Evolutionary conservation across 163 green algal genomes (phyloP).

Genomic region (Picocystis sp.): DNA sequence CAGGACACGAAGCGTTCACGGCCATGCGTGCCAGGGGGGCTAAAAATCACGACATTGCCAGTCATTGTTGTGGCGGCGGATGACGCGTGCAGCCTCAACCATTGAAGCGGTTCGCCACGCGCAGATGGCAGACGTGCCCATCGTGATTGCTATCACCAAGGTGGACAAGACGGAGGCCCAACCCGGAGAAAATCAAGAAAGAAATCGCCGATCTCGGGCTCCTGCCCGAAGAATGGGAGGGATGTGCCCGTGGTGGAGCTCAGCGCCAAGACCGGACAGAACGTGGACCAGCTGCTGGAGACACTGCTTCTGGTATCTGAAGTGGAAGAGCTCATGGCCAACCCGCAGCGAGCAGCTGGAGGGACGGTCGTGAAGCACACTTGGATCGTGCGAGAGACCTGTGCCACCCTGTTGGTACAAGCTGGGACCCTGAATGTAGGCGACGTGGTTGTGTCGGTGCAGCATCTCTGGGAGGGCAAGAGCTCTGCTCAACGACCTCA

Average conservation of each 20-base stretch:
- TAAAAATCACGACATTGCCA: conserved; percentile 44
- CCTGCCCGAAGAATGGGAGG: conserved; percentile 91
- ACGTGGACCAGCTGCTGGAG: conserved; percentile 60
- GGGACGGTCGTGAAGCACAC: conserved; percentile 88
- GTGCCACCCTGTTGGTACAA: conserved; percentile 85
- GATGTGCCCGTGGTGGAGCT: conserved; percentile 68
- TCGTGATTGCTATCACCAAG: conserved; percentile 6
- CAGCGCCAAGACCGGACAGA: conserved; percentile 70
- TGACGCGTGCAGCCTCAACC: conserved; percentile 66
- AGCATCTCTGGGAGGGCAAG: conserved; percentile 22
- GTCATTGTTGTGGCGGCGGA: conserved; percentile 65
- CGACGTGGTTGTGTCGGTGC: conserved; percentile 58
- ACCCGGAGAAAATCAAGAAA: not conserved
- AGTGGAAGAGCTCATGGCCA: conserved; percentile 65
- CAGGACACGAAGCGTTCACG: conserved; percentile 63
- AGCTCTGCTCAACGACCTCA: conserved; percentile 35
- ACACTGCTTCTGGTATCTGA: conserved; percentile 76
- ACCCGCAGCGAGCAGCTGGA: conserved; percentile 42
- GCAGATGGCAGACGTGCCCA: not conserved
- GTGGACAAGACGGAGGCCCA: not conserved
- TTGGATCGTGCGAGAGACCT: conserved; percentile 58
- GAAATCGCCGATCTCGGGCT: conserved; percentile 67
- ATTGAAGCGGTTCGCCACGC: conserved; percentile 4
- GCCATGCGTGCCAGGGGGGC: conserved; percentile 58
- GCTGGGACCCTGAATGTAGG: conserved; percentile 48